phyloP scores from a whole-genome alignment of 176 grass and related monocot species.

The Echinochloa phyllopogon region DNA sequence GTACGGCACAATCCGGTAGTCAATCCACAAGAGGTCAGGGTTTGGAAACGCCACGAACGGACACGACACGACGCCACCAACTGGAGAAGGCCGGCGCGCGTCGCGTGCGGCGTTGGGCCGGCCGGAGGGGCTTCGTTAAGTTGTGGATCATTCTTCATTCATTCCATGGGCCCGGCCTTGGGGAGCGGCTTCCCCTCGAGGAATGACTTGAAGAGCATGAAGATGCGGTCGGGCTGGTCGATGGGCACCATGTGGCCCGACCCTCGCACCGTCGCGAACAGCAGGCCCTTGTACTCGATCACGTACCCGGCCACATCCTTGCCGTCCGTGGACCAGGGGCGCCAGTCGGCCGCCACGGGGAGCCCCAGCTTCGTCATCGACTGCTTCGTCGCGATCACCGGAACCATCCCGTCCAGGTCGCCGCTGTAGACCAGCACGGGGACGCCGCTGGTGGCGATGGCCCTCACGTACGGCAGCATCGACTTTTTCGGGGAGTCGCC shows the following conservation, averaged over 20 bases:
- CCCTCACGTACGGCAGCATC: conserved; percentile 53
- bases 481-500: conserved; percentile 40
- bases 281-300: conserved; percentile 51
- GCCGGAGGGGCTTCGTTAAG: too few species aligned
- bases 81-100: too few species aligned
- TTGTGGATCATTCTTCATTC: not conserved
- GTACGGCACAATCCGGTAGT: too few species aligned
- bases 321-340: conserved; percentile 50
- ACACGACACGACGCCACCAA: too few species aligned
- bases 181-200: conserved; percentile 42
- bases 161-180: not conserved
- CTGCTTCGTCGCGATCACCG: conserved; percentile 54
- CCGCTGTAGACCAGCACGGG: conserved; percentile 64
- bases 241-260: conserved; percentile 57
- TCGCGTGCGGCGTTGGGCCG: too few species aligned
- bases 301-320: conserved; percentile 58
- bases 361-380: conserved; percentile 54
- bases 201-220: conserved; percentile 53
- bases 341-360: conserved; percentile 46
- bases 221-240: conserved; percentile 50
- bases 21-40: too few species aligned
- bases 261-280: conserved; percentile 62
- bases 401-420: conserved; percentile 65
- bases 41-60: too few species aligned
- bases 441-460: conserved; percentile 38